Evolutionary conservation across 2,329 filamentous ascomycete genomes (phyloP).

Genomic region (Fonsecaea nubica): DNA sequence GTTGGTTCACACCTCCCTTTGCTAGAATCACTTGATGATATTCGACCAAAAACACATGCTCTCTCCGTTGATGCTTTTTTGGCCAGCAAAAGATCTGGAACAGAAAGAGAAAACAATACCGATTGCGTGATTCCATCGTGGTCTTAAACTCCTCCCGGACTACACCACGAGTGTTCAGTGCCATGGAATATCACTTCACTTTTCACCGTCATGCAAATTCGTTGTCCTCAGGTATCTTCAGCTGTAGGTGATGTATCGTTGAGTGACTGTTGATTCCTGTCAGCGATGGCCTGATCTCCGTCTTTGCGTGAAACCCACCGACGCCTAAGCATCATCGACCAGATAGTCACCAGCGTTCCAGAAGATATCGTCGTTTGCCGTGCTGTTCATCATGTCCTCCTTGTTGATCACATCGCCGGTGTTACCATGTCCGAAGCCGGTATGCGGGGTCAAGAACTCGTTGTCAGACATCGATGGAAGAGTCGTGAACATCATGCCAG

Average conservation of each 20-base stretch:
- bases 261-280: neutral
- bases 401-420: conserved; percentile 8
- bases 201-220: conserved; percentile 6
- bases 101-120: neutral
- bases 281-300: neutral
- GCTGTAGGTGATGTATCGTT: neutral
- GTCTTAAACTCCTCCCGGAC: conserved; percentile 36
- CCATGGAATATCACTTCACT: conserved; percentile 21
- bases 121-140: conserved; percentile 24
- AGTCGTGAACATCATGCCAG: conserved; percentile 6
- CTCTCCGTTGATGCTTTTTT: neutral
- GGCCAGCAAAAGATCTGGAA: conserved; percentile 2
- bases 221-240: neutral
- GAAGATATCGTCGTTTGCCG: conserved; percentile 12
- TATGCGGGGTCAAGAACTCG: conserved; percentile 10
- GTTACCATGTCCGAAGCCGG: neutral
- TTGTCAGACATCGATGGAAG: conserved; percentile 20
- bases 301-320: neutral
- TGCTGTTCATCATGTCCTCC: neutral
- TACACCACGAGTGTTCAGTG: conserved; percentile 36
- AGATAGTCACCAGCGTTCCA: neutral
- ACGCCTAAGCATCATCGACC: conserved; percentile 3
- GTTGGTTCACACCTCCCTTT: neutral
- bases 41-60: neutral
- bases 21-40: neutral